Percentiles rank a stretch among this genome's conserved stretches.
Evolutionary conservation across 352 stramenopile genomes (phyloP).

Genomic region (Phytophthora hibernalis): DNA sequence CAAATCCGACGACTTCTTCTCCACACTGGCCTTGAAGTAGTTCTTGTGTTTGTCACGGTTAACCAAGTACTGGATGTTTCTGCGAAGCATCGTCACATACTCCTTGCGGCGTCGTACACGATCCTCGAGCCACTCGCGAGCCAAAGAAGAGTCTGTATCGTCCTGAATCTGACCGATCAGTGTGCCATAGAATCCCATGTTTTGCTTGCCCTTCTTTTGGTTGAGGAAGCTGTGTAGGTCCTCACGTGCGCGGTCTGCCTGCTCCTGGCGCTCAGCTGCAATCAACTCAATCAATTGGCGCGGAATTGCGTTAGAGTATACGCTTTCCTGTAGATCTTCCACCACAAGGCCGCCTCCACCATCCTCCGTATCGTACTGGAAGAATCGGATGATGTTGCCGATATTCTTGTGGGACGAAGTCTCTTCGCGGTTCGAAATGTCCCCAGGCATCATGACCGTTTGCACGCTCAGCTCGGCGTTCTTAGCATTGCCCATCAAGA

Average conservation of each 20-base stretch:
- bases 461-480: constrained; percentile 88
- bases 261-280: constrained; percentile 77
- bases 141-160: constrained; percentile 77
- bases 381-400: constrained; percentile 90
- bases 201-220: constrained; percentile 88
- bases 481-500: constrained; percentile 74
- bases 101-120: constrained; percentile 82
- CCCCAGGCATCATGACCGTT: constrained; percentile 89
- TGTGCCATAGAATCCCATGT: constrained; percentile 84
- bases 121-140: constrained; percentile 83
- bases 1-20: constrained; percentile 85
- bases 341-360: constrained; percentile 82
- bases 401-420: constrained; percentile 86
- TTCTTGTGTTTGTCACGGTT: constrained; percentile 90
- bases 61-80: constrained; percentile 88
- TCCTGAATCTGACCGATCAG: constrained; percentile 91
- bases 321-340: constrained; percentile 83
- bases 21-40: constrained; percentile 90
- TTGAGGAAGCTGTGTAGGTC: constrained; percentile 85
- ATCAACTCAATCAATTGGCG: constrained; percentile 85
- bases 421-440: constrained; percentile 77
- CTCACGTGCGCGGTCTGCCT: constrained; percentile 78
- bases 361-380: constrained; percentile 89
- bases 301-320: constrained; percentile 82
- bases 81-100: constrained; percentile 80